Conservation (phyloP, 495 filamentous ascomycete species). For the Penicillium pancosmium region DNA sequence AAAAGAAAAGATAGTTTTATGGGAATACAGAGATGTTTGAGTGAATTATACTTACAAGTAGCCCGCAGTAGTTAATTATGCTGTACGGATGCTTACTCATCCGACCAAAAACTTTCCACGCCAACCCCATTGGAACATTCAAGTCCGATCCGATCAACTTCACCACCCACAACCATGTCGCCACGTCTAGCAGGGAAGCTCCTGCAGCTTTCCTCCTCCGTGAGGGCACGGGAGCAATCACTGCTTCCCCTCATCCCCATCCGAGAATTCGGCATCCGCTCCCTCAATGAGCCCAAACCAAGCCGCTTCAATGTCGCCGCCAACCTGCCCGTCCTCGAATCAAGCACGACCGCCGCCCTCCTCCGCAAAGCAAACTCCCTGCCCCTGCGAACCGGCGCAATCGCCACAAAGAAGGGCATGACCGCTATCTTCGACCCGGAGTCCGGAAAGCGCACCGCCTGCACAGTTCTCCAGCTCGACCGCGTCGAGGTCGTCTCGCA, state of each 20-base stretch:
- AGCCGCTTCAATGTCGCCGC: slow-evolving; percentile 50
- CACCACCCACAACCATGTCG: slow-evolving; percentile 32
- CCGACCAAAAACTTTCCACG: slow-evolving; percentile 27
- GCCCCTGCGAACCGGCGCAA: slow-evolving; percentile 77
- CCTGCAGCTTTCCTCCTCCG: slow-evolving; percentile 29
- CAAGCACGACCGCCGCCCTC: slow-evolving; percentile 78
- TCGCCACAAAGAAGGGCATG: slow-evolving; percentile 93
- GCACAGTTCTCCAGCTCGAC: slow-evolving; percentile 94
- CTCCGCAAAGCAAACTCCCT: slow-evolving; percentile 74
- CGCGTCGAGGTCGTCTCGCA: slow-evolving; percentile 82
- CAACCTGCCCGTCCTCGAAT: slow-evolving; percentile 58
- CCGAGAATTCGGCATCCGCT: slow-evolving; percentile 52
- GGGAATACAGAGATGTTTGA: no score
- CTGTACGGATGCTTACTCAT: slow-evolving; percentile 21
- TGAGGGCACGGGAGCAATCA: slow-evolving; percentile 22
- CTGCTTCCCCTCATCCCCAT: slow-evolving; percentile 22
- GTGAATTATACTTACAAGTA: no score
- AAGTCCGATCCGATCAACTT: not conserved
- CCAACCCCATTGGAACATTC: not conserved
- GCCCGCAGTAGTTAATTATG: not conserved
- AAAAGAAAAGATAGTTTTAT: no score
- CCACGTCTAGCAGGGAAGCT: slow-evolving; percentile 41
- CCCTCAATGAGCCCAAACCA: slow-evolving; percentile 49
- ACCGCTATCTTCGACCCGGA: slow-evolving; percentile 79
- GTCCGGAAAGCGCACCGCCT: slow-evolving; percentile 76